Evolutionary conservation across 805 yeast genomes (phyloP), one percentile per base, ranked within the genome.

Genomic region (Millerozyma miso): DNA sequence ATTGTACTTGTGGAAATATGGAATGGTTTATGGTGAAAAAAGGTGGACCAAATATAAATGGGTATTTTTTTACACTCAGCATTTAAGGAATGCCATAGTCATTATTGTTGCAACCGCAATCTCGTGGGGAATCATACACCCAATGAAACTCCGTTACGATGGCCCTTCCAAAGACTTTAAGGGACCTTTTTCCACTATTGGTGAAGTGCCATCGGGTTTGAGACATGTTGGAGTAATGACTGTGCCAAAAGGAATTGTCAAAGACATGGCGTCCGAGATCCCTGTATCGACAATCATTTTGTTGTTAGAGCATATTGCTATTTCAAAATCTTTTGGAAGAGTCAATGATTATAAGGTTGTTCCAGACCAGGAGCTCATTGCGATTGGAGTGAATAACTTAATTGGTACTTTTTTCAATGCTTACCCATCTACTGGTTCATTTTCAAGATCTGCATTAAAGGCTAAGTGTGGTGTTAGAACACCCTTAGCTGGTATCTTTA

Each of bases 401-500:
- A 74, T 90, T 53, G 97, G 97, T 53, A 88, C 96, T 16, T 88
- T 89, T 59, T 90, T 90, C 77, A 76, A 80, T 56, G 96, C 97
- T 5, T 90, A 90, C 62, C 97, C 97, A 6, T 89, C 96, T 5
- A 90, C 97, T 3, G 97, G 97, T 37, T 90, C 97, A 1, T 90
- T 90, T 64, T 86, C 95, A 15, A 83, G 97, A 71, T 85, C 96
- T 36, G 97, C 97, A 5, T 75, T 90, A 55, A 90, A 91, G 67
- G 83, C 95, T 40, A 90, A 90, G 67, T 90, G 96, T 76, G 95
- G 96, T 60, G 97, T 90, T 37, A 79, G 89, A 59, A 90, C 97
- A 16, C 97, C 97, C 31, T 70, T 90, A 47, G 95, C 96, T 36
- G 96, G 97, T 68, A 74, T 88, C 34, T 85, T 82, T 64, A 86